These are phyloP conservation scores for Jaltomata sinuosa DNA, from an alignment of 257 asterid species.

Conservation along the genomic window DNA sequence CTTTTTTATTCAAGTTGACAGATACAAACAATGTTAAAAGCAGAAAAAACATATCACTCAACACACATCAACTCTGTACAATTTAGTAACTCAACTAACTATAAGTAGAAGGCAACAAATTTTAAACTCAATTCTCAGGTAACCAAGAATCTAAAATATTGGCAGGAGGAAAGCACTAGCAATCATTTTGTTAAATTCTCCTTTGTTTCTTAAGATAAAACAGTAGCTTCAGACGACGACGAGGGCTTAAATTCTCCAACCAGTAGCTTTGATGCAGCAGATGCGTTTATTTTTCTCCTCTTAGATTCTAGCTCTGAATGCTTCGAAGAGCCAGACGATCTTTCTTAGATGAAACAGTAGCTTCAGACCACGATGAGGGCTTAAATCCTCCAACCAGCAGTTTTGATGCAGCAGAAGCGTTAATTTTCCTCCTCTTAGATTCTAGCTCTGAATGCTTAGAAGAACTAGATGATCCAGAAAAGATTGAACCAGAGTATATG, in stretches of 20 bases:
- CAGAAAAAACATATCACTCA: no score
- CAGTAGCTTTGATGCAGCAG: slow-evolving; percentile 53
- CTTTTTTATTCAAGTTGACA: no score
- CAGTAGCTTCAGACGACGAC: slow-evolving; percentile 35
- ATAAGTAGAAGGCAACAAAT: background rate
- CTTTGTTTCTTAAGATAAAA: slow-evolving; percentile 10
- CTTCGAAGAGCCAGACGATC: slow-evolving; percentile 37
- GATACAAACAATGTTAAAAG: no score
- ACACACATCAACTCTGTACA: no score
- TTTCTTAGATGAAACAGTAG: slow-evolving; percentile 11
- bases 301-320: slow-evolving; percentile 64
- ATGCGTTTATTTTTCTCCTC: slow-evolving; percentile 66
- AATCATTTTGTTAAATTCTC: background rate
- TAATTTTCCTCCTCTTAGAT: slow-evolving; percentile 71
- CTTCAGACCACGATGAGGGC: slow-evolving; percentile 56
- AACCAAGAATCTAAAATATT: background rate
- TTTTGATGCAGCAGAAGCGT: slow-evolving; percentile 56
- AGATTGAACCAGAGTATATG: slow-evolving; percentile 67
- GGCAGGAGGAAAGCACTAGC: background rate
- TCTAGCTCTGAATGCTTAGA: slow-evolving; percentile 55
- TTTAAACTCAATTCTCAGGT: background rate
- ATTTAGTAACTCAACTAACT: background rate
- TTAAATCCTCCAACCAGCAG: slow-evolving; percentile 64
- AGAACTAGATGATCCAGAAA: slow-evolving; percentile 49
- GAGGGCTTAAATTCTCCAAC: slow-evolving; percentile 73